Evolutionary conservation across 2,329 filamentous ascomycete species (phyloP), one percentile per base, ranked within the genome.

Genomic region (Thielaviopsis euricoi): DNA sequence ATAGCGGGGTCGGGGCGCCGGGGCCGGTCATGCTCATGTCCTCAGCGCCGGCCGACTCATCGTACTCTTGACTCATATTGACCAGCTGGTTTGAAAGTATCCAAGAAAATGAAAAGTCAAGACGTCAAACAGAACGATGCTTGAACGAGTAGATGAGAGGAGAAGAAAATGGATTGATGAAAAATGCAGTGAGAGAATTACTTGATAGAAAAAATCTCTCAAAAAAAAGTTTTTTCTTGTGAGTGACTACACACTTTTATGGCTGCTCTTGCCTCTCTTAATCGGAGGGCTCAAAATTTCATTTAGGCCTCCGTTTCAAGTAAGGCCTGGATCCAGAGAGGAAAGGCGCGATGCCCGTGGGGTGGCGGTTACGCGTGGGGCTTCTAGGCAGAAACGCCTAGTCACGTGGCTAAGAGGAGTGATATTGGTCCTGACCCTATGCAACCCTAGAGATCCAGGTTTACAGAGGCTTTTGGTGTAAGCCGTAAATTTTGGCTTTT

Each of bases 1-100:
- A 76, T 26, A 98, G 78, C 52, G 91, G 89, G 58, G 90, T 95
- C 2, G 93, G 93, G n/a, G 93, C 93, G 63, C 93, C 93, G 59
- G 91, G 91, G 12, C 87, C 89, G 58, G 85, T 82, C 66, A 82
- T 79, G 61, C 82, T 79, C 65, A 79, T 78, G 60, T 95, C 89
- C 59, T 93, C 89, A 58, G 67, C 75, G 63, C 66, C 69, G 64
- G 82, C 80, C 59, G 79, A 78, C 61, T 85, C 83, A 63, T 94
- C 87, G 43, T 82, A 81, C 62, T 85, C 70, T 46, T 74, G 70
- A 15, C 72, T 71, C 76, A 78, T 77, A 54, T 55, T 67, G n/a
- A n/a, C n/a, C n/a, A 50, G 22, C 12, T 26, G 25, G 22, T 26
- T 19, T 43, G 33, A 51, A n/a, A 22, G 23, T 22, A 19, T 10